These are phyloP conservation scores for Syncephalastrum monosporum DNA, from an alignment of 371 early-diverging fungal genomes.

Conservation along the genomic window DNA sequence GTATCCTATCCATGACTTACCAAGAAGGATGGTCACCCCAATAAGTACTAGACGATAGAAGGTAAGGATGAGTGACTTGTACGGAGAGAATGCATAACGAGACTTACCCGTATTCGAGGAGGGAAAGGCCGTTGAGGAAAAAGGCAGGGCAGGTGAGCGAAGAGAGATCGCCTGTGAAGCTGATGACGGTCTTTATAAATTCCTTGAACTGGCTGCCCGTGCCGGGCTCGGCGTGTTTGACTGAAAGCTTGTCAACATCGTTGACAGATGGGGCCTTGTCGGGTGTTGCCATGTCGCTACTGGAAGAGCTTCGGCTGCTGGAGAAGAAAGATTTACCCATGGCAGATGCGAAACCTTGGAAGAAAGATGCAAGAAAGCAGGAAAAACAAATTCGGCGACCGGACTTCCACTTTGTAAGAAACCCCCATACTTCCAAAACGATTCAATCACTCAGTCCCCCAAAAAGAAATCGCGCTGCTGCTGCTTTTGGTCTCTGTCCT, in stretches of 20 bases:
- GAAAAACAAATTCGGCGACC: too few species aligned
- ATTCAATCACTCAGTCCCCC: too few species aligned
- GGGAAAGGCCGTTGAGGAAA: conserved; percentile 69
- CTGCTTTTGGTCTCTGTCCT: too few species aligned
- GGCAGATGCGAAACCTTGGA: background rate
- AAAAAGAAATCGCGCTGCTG: too few species aligned
- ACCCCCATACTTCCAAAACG: too few species aligned
- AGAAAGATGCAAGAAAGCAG: too few species aligned
- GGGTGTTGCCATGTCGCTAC: conserved; percentile 3
- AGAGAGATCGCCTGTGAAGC: conserved; percentile 81
- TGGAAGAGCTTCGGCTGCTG: conserved; percentile 8
- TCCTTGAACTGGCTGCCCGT: conserved; percentile 48
- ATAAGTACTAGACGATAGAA: conserved; percentile 20
- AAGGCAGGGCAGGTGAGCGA: conserved; percentile 79
- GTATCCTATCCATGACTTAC: conserved; percentile 9
- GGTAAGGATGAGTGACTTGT: background rate
- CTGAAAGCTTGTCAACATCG: conserved; percentile 41
- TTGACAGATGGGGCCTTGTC: conserved; percentile 31
- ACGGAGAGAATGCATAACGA: background rate
- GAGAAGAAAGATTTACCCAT: conserved; percentile 19
- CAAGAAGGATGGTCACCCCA: conserved; percentile 42
- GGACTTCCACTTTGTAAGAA: too few species aligned
- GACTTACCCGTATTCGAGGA: conserved; percentile 76
- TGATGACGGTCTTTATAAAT: conserved; percentile 63
- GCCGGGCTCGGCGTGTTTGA: conserved; percentile 40